Percentiles rank a stretch among this genome's conserved stretches.
Conservation (phyloP, 345 rosid species). For the Punica granatum region DNA sequence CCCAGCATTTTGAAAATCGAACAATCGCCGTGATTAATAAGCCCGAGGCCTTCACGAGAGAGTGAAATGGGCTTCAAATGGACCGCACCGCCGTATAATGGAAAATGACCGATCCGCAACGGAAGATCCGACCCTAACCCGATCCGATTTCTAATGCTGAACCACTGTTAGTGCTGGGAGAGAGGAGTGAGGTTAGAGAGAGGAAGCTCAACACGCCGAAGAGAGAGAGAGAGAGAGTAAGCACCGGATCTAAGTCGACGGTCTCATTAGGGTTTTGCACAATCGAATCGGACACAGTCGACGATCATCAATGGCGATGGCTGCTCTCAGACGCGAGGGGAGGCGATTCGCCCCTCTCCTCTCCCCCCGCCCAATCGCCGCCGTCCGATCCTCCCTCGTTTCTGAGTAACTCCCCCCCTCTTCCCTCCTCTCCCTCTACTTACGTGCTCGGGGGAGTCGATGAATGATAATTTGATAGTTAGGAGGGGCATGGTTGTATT, state of each 20-base stretch:
- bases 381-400: conserved; percentile 32
- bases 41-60: background rate
- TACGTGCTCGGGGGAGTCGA: background rate
- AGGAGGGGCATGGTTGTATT: background rate
- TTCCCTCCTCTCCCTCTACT: conserved; percentile 1
- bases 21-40: no score
- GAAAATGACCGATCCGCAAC: background rate
- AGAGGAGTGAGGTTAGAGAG: background rate
- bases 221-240: background rate
- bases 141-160: background rate
- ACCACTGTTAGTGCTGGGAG: background rate
- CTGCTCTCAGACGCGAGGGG: conserved; percentile 74
- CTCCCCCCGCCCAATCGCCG: conserved; percentile 47
- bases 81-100: no score
- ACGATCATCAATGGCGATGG: conserved; percentile 50
- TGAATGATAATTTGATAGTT: background rate
- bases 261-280: conserved; percentile 4
- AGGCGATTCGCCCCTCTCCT: conserved; percentile 59
- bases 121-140: background rate
- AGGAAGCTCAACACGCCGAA: background rate
- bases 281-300: background rate
- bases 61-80: background rate
- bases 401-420: conserved; percentile 22
- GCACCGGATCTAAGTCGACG: background rate
- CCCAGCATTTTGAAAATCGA: no score